Conservation (phyloP, 257 asterid genomes). For the Rhazya stricta region DNA sequence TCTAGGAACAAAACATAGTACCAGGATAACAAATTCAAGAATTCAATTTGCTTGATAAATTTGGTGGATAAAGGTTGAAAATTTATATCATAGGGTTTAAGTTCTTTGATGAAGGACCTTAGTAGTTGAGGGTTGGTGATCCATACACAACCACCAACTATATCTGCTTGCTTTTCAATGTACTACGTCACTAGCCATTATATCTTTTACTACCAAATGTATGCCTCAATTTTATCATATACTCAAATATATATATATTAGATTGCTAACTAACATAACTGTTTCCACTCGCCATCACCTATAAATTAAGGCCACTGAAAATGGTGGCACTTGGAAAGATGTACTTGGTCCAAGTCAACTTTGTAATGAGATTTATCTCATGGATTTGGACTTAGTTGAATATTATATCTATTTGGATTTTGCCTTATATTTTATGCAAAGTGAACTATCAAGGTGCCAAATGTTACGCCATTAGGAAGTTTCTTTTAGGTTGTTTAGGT, state of each 20-base stretch:
- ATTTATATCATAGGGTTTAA: conserved; percentile 13
- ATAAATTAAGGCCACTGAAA: neutral
- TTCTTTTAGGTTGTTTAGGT: conserved; percentile 22
- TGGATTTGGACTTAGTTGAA: neutral
- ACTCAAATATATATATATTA: no score
- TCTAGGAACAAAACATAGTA: conserved; percentile 11
- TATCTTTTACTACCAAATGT: conserved; percentile 11
- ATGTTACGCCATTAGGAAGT: conserved; percentile 9
- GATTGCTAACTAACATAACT: conserved; percentile 10
- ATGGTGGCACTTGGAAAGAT: conserved; percentile 9
- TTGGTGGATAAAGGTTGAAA: conserved; percentile 40
- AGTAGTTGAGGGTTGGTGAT: conserved; percentile 76
- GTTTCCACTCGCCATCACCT: conserved; percentile 20
- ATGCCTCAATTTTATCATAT: conserved; percentile 1
- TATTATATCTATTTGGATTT: neutral
- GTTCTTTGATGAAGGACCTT: conserved; percentile 36
- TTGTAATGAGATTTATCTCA: neutral
- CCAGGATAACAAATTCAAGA: conserved; percentile 21
- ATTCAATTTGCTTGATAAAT: conserved; percentile 45
- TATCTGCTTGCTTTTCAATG: conserved; percentile 29
- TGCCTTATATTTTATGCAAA: neutral
- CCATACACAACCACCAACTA: conserved; percentile 57
- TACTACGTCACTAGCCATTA: conserved; percentile 16
- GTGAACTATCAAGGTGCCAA: conserved; percentile 10
- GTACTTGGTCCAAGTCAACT: neutral